Evolutionary conservation across 768 basidiomycete genomes (phyloP).

Genomic region (Galerina marginata): DNA sequence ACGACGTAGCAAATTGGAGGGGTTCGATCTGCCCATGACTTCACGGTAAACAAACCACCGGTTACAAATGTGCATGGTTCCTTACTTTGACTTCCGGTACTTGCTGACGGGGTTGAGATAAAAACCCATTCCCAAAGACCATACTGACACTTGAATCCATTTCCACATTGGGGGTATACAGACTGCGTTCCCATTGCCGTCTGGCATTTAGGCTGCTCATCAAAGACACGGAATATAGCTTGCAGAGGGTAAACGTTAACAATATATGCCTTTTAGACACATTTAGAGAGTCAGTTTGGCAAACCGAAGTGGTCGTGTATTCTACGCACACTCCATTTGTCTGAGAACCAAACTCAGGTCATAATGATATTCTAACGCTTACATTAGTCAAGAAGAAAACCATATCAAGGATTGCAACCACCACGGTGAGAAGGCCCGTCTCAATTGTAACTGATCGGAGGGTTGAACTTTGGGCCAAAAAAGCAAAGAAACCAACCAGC

Average conservation of each 20-base stretch:
- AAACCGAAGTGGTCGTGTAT: neutral
- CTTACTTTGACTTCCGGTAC: neutral
- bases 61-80: neutral
- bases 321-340: slow-evolving; percentile 1
- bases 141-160: neutral
- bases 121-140: neutral
- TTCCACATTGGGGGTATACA: neutral
- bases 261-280: neutral
- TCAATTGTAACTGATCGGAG: neutral
- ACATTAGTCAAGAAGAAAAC: slow-evolving; percentile 4
- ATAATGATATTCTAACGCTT: neutral
- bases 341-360: neutral
- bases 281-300: neutral
- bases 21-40: neutral
- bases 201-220: slow-evolving; percentile 7
- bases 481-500: neutral
- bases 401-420: slow-evolving; percentile 2
- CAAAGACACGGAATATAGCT: slow-evolving; percentile 4
- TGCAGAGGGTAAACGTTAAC: slow-evolving; percentile 1
- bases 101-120: neutral
- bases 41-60: neutral
- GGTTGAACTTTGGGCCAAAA: neutral
- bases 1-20: neutral
- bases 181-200: neutral
- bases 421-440: slow-evolving; percentile 4